Evolutionary conservation across 805 yeast species (phyloP).

Genomic region (Candida germanica): DNA sequence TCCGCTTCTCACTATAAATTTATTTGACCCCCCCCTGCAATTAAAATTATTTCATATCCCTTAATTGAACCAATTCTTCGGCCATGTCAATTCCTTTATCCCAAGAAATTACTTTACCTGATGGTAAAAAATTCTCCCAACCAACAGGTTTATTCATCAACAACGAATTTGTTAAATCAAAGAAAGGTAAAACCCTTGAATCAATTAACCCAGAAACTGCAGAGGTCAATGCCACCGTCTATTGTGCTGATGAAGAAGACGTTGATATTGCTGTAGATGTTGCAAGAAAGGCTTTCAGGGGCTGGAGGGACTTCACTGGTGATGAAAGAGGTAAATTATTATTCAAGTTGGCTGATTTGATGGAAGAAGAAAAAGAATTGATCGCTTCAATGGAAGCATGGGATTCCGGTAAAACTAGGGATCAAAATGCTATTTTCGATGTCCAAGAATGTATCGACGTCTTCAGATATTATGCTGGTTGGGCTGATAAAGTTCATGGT

Average conservation of each 20-base stretch:
- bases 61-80: too few species aligned
- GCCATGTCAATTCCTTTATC: conserved; percentile 13
- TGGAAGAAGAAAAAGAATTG: conserved; percentile 32
- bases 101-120: conserved; percentile 44
- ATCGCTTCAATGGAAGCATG: conserved; percentile 42
- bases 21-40: not conserved
- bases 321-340: conserved; percentile 38
- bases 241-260: conserved; percentile 41
- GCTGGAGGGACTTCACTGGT: conserved; percentile 48
- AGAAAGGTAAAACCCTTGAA: conserved; percentile 34
- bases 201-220: conserved; percentile 44
- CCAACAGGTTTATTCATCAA: conserved; percentile 61
- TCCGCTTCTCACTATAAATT: conserved; percentile 1
- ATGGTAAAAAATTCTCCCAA: conserved; percentile 48
- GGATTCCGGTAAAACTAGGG: conserved; percentile 48
- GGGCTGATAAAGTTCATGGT: conserved; percentile 59
- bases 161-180: conserved; percentile 40
- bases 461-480: conserved; percentile 56
- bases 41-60: too few species aligned
- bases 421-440: conserved; percentile 48
- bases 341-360: conserved; percentile 34
- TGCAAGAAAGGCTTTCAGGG: conserved; percentile 37
- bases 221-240: conserved; percentile 40
- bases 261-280: conserved; percentile 40
- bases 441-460: conserved; percentile 44